Percentiles rank a stretch among this genome's conserved stretches.
Conservation (phyloP, 306 rosid genomes). For the apple (Malus domestica) region DNA sequence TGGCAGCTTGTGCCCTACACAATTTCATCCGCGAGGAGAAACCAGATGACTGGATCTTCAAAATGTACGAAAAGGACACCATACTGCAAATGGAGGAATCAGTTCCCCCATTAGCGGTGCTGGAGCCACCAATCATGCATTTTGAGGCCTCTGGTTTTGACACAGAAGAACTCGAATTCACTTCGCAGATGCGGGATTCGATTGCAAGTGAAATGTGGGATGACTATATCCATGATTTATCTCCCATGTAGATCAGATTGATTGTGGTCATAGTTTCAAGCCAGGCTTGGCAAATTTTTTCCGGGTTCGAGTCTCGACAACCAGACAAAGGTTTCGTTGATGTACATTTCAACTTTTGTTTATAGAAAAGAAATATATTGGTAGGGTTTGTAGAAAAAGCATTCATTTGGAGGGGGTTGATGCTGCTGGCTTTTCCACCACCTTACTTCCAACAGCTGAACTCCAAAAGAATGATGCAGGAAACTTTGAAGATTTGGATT, state of each 20-base stretch:
- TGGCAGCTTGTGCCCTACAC: conserved; percentile 78
- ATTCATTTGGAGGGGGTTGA: not conserved
- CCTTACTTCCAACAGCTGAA: not conserved
- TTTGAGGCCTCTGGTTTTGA: conserved; percentile 33
- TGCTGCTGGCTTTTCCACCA: not conserved
- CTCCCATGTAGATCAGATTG: conserved; percentile 38
- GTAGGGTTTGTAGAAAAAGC: not conserved
- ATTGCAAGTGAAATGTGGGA: conserved; percentile 75
- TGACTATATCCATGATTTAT: conserved; percentile 45
- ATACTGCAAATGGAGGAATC: conserved; percentile 39
- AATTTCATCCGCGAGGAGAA: conserved; percentile 66
- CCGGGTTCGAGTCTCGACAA: conserved; percentile 5
- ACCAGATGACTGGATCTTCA: conserved; percentile 72
- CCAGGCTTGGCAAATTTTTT: conserved; percentile 18
- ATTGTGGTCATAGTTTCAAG: conserved; percentile 17
- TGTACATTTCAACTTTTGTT: conserved; percentile 43
- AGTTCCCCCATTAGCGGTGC: conserved; percentile 29
- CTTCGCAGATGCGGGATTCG: conserved; percentile 48
- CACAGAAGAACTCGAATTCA: conserved; percentile 36
- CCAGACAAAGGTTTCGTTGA: conserved; percentile 4
- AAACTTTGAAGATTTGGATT: not conserved
- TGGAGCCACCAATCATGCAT: conserved; percentile 21
- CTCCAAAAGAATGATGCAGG: not conserved
- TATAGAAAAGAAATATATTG: conserved; percentile 27
- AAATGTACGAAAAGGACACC: conserved; percentile 41